Base-by-base conservation (phyloP, 1,284 basidiomycete genomes). In the Ustilago trichophora region DNA sequence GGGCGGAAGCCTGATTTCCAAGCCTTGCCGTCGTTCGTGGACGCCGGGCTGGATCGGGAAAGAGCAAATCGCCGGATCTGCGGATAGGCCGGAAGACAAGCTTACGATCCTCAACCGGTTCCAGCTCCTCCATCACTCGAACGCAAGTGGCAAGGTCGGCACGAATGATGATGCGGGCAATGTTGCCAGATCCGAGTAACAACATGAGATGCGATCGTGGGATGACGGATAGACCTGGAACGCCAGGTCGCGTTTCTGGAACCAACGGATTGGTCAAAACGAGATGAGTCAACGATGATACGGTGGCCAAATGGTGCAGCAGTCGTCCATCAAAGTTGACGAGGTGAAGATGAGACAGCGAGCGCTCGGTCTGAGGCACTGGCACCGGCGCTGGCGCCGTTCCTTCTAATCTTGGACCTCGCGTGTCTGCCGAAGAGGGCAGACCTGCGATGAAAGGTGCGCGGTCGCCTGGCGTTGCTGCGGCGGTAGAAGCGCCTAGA, bases 291-390 rank as follows among this genome's bases (percentile, higher is more conserved):
- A 69, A 41, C 24, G 66, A 69, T 3, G 60, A 52, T 4, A 64
- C 41, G 5, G 56, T 51, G 3, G 56, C 66, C 13, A 69, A 22
- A 13, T 63, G 66, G 36, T 69, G 60, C n/a, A 69, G 45, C 24
- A 69, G 25, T 4, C 60, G 66, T 4, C 55, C 56, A 32, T 69
- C 58, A 16, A 69, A 69, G 29, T 64, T 51, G 45, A 60, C 60
- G 0, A 69, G 56, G 15, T 69, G 66, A 8, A 69, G 49, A 32
- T 64, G 66, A 4, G 66, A 49, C 2, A 69, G 58, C 6, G 66
- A 56, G 27, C 51, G 55, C 32, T 46, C 32, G 2, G 47, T 37
- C 5, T 4, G 16, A 12, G 48, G 16, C 12, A 24, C 31, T 12
- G 31, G 40, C 22, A 29, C 12, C 15, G 27, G n/a, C 5, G 31